Percentiles rank a stretch among this genome's conserved stretches.
These are phyloP conservation scores for Eimeria falciformis DNA, from an alignment of 169 alveolate species.

Conservation along the genomic window DNA sequence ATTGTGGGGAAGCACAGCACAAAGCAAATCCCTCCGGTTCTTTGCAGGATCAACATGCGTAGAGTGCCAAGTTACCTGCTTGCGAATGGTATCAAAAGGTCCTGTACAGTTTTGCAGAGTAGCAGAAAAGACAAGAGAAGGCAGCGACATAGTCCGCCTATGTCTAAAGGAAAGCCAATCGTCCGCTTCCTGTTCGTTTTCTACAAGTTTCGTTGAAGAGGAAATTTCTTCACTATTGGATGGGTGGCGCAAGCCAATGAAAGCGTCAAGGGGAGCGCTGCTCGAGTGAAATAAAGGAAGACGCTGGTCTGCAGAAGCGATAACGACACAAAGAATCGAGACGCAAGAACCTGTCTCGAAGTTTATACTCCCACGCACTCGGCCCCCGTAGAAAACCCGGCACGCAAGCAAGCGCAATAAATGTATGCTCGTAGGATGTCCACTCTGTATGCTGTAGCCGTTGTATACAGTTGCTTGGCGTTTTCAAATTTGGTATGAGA, in stretches of 20 bases:
- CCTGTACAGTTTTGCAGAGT: conserved; percentile 71
- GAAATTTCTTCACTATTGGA: conserved; percentile 20
- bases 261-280: conserved; percentile 52
- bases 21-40: no score
- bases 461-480: no score
- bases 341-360: background rate
- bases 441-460: background rate
- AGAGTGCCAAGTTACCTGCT: conserved; percentile 53
- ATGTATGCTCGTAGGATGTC: no score
- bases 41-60: no score
- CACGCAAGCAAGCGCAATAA: no score
- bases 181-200: background rate
- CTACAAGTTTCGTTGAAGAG: background rate
- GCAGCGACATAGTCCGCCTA: conserved; percentile 52
- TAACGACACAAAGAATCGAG: background rate
- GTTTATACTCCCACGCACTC: no score
- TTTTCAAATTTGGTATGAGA: no score
- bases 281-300: conserved; percentile 21
- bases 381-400: no score
- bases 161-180: background rate
- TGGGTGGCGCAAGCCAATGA: conserved; percentile 19
- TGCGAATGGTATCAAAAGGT: conserved; percentile 69
- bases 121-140: conserved; percentile 77
- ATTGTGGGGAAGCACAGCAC: no score
- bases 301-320: conserved; percentile 24